Percentiles rank a stretch among this genome's conserved stretches.
Evolutionary conservation across 2,329 filamentous ascomycete genomes (phyloP).

Genomic region (Magnaporthiopsis incrustans): DNA sequence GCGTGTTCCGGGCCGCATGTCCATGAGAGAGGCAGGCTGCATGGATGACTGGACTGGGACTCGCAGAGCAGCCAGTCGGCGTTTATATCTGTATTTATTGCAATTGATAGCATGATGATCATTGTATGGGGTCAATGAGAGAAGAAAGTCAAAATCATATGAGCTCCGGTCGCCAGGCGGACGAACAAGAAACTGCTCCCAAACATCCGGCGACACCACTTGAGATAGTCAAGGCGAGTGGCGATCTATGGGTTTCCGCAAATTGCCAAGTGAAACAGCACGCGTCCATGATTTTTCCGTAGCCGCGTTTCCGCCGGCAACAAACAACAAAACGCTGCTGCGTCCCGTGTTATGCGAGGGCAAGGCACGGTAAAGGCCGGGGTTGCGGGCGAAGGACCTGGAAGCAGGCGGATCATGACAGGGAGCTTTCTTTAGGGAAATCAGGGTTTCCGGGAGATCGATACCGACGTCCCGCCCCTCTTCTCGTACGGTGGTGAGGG

Average conservation of each 20-base stretch:
- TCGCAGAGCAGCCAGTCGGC: background rate
- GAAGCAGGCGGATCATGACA: too few relatives aligned
- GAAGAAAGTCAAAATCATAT: background rate
- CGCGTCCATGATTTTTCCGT: too few relatives aligned
- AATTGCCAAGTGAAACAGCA: too few relatives aligned
- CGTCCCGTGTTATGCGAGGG: background rate
- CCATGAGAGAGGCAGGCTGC: background rate
- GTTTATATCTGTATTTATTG: background rate
- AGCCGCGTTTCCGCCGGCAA: background rate
- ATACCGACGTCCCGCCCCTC: background rate
- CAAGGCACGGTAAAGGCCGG: too few relatives aligned
- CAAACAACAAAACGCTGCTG: background rate
- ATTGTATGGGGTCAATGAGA: background rate
- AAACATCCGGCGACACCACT: too few relatives aligned
- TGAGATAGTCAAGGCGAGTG: too few relatives aligned
- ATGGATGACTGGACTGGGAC: background rate
- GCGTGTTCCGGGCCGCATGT: background rate
- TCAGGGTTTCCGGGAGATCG: background rate
- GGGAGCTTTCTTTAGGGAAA: background rate
- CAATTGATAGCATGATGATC: background rate
- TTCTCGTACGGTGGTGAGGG: background rate
- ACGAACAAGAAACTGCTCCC: too few relatives aligned
- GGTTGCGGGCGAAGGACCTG: too few relatives aligned
- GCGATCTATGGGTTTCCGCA: too few relatives aligned
- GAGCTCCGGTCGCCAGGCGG: too few relatives aligned